A percentile compares a stretch with the other conserved stretches of the same genome.
These are phyloP conservation scores for Neopestalotiopsis sp. DNA, from an alignment of 2,329 filamentous ascomycete genomes.

Conservation along the genomic window DNA sequence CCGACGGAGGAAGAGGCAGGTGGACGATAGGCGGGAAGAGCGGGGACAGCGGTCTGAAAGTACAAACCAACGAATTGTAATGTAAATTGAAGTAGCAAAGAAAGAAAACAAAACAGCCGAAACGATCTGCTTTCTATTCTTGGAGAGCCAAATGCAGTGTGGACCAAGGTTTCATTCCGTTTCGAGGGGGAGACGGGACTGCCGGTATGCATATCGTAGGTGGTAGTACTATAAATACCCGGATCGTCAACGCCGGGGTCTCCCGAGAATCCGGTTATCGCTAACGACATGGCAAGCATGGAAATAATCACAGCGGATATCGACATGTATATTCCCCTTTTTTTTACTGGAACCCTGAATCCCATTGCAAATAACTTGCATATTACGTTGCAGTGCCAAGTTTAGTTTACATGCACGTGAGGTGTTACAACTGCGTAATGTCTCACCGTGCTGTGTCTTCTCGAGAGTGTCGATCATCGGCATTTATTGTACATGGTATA, in stretches of 20 bases:
- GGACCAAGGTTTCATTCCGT: not conserved
- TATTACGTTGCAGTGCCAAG: not conserved
- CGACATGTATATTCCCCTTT: not conserved
- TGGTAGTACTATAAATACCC: not conserved
- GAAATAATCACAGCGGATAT: not conserved
- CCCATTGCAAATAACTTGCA: not conserved
- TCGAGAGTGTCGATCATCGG: not conserved
- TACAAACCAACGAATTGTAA: not conserved
- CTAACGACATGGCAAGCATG: not conserved
- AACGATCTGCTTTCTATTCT: not conserved
- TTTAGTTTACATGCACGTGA: not conserved
- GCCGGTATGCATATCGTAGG: no score
- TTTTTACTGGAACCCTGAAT: not conserved
- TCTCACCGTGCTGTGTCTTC: not conserved
- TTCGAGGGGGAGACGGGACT: no score
- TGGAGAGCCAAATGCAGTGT: not conserved
- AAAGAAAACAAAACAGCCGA: not conserved
- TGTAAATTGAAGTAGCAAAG: not conserved
- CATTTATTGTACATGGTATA: not conserved
- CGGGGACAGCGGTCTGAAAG: not conserved
- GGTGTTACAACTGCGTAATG: not conserved
- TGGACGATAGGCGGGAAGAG: not conserved
- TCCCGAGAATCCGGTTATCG: not conserved
- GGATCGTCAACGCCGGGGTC: not conserved
- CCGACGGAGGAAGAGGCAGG: not conserved